Conservation (phyloP, 2,329 filamentous ascomycete genomes). For the Fusarium citri region DNA sequence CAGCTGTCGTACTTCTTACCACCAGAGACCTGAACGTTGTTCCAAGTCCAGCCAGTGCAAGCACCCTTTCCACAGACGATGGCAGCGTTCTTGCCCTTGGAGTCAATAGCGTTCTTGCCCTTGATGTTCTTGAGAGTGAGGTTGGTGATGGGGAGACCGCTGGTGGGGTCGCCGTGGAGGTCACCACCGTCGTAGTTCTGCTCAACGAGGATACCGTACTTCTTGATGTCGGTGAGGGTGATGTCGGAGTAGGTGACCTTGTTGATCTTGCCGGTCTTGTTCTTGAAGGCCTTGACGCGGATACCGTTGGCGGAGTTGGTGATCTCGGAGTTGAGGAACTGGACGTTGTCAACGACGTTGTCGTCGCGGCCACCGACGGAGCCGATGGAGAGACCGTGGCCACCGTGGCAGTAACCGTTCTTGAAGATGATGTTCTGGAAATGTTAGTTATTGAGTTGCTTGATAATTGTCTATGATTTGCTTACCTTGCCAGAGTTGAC, state of each 20-base stretch:
- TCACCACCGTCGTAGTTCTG: conserved; percentile 62
- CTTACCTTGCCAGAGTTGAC: conserved; percentile 61
- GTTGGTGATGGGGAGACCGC: conserved; percentile 62
- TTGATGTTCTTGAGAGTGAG: conserved; percentile 57
- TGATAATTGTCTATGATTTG: fast-evolving
- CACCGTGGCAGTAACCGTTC: conserved; percentile 57
- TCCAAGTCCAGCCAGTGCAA: conserved; percentile 65
- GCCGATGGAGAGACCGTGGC: conserved; percentile 58
- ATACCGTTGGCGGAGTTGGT: conserved; percentile 63
- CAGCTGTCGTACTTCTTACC: conserved; percentile 55
- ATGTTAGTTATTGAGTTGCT: not conserved
- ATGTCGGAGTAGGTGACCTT: conserved; percentile 58
- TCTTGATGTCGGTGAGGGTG: conserved; percentile 53
- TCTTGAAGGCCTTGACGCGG: conserved; percentile 61
- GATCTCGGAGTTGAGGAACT: conserved; percentile 61
- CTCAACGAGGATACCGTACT: conserved; percentile 53
- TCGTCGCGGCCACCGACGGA: conserved; percentile 59
- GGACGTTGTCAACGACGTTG: conserved; percentile 64
- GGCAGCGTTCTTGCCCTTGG: conserved; percentile 57
- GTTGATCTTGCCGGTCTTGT: conserved; percentile 57
- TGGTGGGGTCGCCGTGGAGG: conserved; percentile 57
- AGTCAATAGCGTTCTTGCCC: conserved; percentile 53
- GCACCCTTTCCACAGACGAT: conserved; percentile 62
- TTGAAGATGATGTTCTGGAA: conserved; percentile 57
- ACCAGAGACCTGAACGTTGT: conserved; percentile 61